Conservation (phyloP, 2,329 filamentous ascomycete genomes). For the Colletotrichum lindemuthianum region DNA sequence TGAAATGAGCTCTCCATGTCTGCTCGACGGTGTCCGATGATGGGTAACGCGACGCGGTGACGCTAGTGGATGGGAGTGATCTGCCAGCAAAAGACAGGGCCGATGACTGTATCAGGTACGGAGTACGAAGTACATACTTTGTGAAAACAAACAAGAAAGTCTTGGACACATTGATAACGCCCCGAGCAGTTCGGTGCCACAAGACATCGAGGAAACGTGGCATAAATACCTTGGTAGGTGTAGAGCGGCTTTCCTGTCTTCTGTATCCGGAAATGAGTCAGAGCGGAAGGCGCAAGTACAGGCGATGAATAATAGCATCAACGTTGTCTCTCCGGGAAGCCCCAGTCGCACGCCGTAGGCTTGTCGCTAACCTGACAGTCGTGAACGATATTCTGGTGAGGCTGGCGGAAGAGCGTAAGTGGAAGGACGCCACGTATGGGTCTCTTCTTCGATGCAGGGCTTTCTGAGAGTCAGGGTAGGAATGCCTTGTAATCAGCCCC, state of each 20-base stretch:
- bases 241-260: not conserved
- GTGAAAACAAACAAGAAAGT: not conserved
- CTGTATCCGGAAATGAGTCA: slow-evolving; percentile 1
- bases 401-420: slow-evolving; percentile 18
- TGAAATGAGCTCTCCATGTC: slow-evolving; percentile 25
- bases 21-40: not conserved
- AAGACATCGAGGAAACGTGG: slow-evolving; percentile 18
- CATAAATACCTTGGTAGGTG: too few relatives aligned
- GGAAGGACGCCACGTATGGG: slow-evolving; percentile 15
- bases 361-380: too few relatives aligned
- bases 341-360: too few relatives aligned
- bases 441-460: not conserved
- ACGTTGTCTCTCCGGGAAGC: not conserved
- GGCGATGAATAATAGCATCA: not conserved
- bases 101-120: not conserved
- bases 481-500: slow-evolving; percentile 19
- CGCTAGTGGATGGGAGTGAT: slow-evolving; percentile 17
- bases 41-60: slow-evolving; percentile 13
- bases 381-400: not conserved
- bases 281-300: slow-evolving; percentile 1
- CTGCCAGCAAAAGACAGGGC: not conserved
- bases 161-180: slow-evolving; percentile 18
- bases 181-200: slow-evolving; percentile 6
- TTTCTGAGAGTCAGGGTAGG: not conserved
- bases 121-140: too few relatives aligned